These are phyloP conservation scores for Corylus heterophylla DNA, from an alignment of 306 rosid species.

Conservation along the genomic window DNA sequence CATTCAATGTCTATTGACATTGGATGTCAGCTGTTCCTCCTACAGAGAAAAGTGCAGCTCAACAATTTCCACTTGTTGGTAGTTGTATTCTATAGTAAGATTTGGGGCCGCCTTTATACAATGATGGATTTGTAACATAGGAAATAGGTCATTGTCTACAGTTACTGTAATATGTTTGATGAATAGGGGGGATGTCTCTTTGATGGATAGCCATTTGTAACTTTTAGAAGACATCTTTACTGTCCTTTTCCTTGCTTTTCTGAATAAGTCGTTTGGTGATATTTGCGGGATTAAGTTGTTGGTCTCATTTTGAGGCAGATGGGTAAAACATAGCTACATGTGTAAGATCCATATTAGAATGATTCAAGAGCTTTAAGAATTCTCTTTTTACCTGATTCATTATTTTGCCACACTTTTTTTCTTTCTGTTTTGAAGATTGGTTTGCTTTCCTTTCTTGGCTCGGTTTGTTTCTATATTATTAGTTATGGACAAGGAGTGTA, in stretches of 20 bases:
- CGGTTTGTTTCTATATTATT: no score
- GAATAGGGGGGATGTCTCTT: constrained; percentile 34
- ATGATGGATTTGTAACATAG: constrained; percentile 40
- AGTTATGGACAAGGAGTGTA: no score
- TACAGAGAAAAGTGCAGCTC: constrained; percentile 14
- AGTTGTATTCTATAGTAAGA: constrained; percentile 11
- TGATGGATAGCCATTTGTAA: constrained; percentile 34
- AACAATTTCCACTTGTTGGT: not conserved
- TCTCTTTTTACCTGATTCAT: no score
- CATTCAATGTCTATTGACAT: constrained; percentile 28
- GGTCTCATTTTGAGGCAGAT: no score
- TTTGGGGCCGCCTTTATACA: not conserved
- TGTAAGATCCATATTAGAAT: no score
- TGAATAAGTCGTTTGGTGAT: not conserved
- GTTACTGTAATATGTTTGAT: constrained; percentile 2
- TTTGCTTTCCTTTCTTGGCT: no score
- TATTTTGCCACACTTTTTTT: no score
- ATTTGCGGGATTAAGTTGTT: no score
- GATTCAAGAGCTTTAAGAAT: no score
- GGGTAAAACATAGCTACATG: not conserved
- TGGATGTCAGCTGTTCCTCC: constrained; percentile 10
- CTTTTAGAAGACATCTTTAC: constrained; percentile 11
- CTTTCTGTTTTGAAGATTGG: no score
- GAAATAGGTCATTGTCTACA: constrained; percentile 25
- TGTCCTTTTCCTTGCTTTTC: not conserved